Percentiles rank a stretch among this genome's conserved stretches.
Evolutionary conservation across 2,329 filamentous ascomycete genomes (phyloP).

Genomic region (Xylaria sp.): DNA sequence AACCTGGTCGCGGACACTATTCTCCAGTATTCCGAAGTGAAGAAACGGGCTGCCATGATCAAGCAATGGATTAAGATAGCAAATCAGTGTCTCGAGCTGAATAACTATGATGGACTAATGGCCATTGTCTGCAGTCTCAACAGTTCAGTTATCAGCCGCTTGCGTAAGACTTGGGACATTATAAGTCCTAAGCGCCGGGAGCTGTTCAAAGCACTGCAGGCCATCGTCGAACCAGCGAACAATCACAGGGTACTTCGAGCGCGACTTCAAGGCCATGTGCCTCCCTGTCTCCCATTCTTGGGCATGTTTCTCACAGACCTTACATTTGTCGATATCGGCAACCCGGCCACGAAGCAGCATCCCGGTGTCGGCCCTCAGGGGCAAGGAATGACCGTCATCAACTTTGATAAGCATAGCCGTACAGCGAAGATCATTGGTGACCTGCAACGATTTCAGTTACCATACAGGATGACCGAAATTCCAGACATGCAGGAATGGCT

Average conservation of each 20-base stretch:
- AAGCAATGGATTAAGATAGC: slow-evolving; percentile 99
- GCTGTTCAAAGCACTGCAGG: slow-evolving; percentile 76
- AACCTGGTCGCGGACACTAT: slow-evolving; percentile 95
- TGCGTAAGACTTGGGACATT: slow-evolving; percentile 90
- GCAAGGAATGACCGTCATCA: slow-evolving; percentile 81
- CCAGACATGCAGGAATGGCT: slow-evolving; percentile 95
- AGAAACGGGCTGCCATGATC: slow-evolving; percentile 87
- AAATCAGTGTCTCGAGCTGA: slow-evolving; percentile 81
- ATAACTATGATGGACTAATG: slow-evolving; percentile 97
- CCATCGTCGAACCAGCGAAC: slow-evolving; percentile 85
- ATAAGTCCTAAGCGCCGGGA: slow-evolving; percentile 84
- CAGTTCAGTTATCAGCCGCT: slow-evolving; percentile 84
- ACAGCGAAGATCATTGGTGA: slow-evolving; percentile 96
- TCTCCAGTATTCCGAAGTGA: slow-evolving; percentile 83
- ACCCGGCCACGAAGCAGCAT: slow-evolving; percentile 82
- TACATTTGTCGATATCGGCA: slow-evolving; percentile 94
- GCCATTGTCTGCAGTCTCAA: slow-evolving; percentile 95
- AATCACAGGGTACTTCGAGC: slow-evolving; percentile 89
- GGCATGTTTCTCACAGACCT: slow-evolving; percentile 96
- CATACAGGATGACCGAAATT: slow-evolving; percentile 82
- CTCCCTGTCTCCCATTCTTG: slow-evolving; percentile 92
- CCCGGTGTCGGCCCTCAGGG: slow-evolving; percentile 60
- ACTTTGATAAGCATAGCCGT: slow-evolving; percentile 95
- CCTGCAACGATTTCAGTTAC: slow-evolving; percentile 93
- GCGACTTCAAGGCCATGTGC: slow-evolving; percentile 82